Base-by-base conservation (phyloP, 1,284 basidiomycete genomes). In the Ustilago hordei region DNA sequence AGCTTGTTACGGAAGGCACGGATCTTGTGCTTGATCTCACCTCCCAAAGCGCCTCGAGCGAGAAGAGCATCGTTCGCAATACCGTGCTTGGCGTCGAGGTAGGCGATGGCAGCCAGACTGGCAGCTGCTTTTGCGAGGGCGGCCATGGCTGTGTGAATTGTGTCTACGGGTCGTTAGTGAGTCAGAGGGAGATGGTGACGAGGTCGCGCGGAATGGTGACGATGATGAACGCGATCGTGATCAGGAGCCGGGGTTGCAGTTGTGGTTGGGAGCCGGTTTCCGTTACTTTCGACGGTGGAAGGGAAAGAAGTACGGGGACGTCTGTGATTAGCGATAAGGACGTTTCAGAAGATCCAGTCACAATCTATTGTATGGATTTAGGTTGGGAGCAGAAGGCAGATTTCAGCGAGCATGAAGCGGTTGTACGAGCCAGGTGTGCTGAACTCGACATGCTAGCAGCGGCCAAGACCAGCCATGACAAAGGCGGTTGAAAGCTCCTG, bases 51-150 rank as follows among this genome's bases (percentile, higher is more conserved):
- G 35, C 67, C 67, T 4, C 69, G 52, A 23, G 64, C 80, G 55
- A 82, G 64, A 8, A 55, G 38, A 23, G 79, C 23, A 63, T 84
- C 82, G 64, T 45, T 60, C 36, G 67, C 39, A 31, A 83, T 9
- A 43, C 81, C 81, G 53, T 79, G 70, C 60, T 82, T 81, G 64
- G 82, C 82, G 53, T 84, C 82, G 66, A 83, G 67, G 61, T 84
- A 84, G 53, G 82, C 79, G 35, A 75, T 63, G 39, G 77, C 72
- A 13, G 80, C 82, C 28, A 83, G n/a, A 38, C 70, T 72, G 62
- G 71, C 74, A 19, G 79, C 81, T 4, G 81, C 81, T 59, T 83
- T 82, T 48, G 66, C 65, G 63, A 81, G 56, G 28, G 64, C 75
- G 17, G 68, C 55, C 75, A 78, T 78, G 54, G 36, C 8, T 23